Base-by-base conservation (phyloP, 352 stramenopile genomes). In the Phytophthora hybrid region DNA sequence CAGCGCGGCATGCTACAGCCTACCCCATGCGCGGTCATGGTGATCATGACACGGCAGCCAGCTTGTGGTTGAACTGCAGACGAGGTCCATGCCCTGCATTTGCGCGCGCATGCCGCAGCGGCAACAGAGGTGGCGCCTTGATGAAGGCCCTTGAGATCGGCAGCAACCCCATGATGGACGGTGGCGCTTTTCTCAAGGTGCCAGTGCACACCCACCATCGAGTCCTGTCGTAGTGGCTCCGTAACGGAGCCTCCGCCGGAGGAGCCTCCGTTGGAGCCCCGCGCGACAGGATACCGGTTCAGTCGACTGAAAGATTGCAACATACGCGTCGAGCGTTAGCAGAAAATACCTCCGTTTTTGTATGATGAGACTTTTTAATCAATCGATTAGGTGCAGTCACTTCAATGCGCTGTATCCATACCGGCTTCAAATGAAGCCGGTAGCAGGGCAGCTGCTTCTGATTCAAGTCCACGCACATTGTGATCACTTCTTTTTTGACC, bases 371-470 rank as follows among this genome's bases (percentile, higher is more conserved):
- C 44, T 13, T 9, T n/a, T 47, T 47, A 21, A 51, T 51, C 18
- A 51, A 51, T 51, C 47, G 19, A 54, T 29, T 26, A 29, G 47
- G 1, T 51, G 47, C 9, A 29, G 29, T 54, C 47, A 54, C 18
- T 54, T 54, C 47, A 7, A 6, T 54, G 6, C 47, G 19, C 10
- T n/a, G 51, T 39, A 23, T 19, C 51, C 14, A n/a, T 37, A n/a
- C 51, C 23, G 51, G 51, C 51, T 57, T 57, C 51, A 39, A 9
- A 3, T 31, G 19, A 11, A 56, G 49, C 46, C 59, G 31, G 60
- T 52, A 55, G 46, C 39, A 39, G 29, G 37, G 51, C 67, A 73
- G 57, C 58, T 73, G 60, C 59, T 19, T 47, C 23, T 62, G 58
- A 68, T 73, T 69, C 66, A 63, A 59, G 51, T 53, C 14, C 47